Conservation (phyloP, 1,284 basidiomycete species). For the Sporisorium exsertum region DNA sequence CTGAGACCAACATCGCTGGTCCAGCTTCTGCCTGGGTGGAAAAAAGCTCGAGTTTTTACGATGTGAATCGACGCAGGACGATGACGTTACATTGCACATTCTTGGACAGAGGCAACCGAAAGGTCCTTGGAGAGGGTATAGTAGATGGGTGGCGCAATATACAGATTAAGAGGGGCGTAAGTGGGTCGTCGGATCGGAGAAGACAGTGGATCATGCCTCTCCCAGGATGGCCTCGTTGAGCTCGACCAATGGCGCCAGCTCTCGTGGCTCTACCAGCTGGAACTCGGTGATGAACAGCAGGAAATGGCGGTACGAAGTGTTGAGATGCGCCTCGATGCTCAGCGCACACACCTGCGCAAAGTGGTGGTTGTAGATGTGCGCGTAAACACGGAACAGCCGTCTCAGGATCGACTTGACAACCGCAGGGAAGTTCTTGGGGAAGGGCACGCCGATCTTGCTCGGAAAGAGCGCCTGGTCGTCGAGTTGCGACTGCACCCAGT, state of each 20-base stretch:
- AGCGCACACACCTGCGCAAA: slow-evolving; percentile 99
- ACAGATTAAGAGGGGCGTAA: slow-evolving; percentile 7
- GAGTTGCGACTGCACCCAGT: slow-evolving; percentile 92
- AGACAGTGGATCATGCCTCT: slow-evolving; percentile 44
- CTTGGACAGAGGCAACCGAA: too few species aligned
- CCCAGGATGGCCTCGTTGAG: slow-evolving; percentile 91
- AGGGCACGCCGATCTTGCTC: slow-evolving; percentile 92
- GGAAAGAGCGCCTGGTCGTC: slow-evolving; percentile 95
- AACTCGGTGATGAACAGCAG: slow-evolving; percentile 98
- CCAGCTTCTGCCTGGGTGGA: too few species aligned
- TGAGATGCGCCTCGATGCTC: slow-evolving; percentile 97
- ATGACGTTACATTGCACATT: too few species aligned
- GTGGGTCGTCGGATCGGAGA: neutral
- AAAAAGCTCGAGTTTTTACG: too few species aligned
- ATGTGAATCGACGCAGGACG: too few species aligned
- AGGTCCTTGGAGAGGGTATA: neutral
- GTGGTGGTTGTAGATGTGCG: slow-evolving; percentile 98
- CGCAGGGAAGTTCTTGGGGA: slow-evolving; percentile 89
- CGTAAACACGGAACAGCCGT: slow-evolving; percentile 94
- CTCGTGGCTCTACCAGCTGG: slow-evolving; percentile 95
- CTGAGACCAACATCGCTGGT: too few species aligned
- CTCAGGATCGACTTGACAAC: slow-evolving; percentile 92
- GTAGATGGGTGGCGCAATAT: neutral
- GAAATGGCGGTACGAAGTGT: slow-evolving; percentile 98
- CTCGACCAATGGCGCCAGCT: slow-evolving; percentile 93